Evolutionary conservation across 345 rosid genomes (phyloP).

Genomic region (Capsella bursapastoris): DNA sequence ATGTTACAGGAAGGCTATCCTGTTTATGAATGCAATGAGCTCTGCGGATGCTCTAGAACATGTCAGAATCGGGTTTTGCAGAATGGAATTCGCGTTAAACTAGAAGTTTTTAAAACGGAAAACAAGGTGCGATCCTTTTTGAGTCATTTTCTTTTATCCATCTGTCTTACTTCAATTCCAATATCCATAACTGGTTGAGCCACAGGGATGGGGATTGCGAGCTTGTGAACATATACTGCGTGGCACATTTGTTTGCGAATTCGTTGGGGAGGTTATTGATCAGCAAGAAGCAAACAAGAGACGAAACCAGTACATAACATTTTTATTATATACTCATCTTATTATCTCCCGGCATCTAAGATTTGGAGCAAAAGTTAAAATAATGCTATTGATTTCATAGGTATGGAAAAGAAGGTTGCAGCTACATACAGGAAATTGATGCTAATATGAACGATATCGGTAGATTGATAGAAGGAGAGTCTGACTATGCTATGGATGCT

Average conservation of each 20-base stretch:
- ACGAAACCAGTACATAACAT: constrained; percentile 57
- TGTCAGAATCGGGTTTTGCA: constrained; percentile 95
- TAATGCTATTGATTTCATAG: constrained; percentile 47
- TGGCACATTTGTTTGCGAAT: constrained; percentile 91
- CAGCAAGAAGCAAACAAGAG: constrained; percentile 71
- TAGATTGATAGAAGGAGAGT: constrained; percentile 76
- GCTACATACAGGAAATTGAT: constrained; percentile 67
- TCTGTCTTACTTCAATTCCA: constrained; percentile 7
- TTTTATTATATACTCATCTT: background rate
- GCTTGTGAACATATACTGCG: constrained; percentile 83
- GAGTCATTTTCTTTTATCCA: background rate
- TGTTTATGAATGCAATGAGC: constrained; percentile 90
- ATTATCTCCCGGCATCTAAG: background rate
- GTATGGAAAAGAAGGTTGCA: constrained; percentile 61
- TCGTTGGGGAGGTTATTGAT: constrained; percentile 80
- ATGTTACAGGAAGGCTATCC: constrained; percentile 92
- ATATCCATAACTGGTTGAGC: constrained; percentile 21
- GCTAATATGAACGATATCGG: constrained; percentile 80
- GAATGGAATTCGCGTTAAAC: constrained; percentile 69
- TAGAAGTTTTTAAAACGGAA: constrained; percentile 83
- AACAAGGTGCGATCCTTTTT: constrained; percentile 60
- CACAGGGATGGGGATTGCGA: constrained; percentile 98
- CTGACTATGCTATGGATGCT: constrained; percentile 71
- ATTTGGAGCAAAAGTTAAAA: background rate
- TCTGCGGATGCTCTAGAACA: constrained; percentile 73